Percentiles rank a stretch among this genome's conserved stretches.
Conservation (phyloP, 345 rosid species). For the Linum tenue region DNA sequence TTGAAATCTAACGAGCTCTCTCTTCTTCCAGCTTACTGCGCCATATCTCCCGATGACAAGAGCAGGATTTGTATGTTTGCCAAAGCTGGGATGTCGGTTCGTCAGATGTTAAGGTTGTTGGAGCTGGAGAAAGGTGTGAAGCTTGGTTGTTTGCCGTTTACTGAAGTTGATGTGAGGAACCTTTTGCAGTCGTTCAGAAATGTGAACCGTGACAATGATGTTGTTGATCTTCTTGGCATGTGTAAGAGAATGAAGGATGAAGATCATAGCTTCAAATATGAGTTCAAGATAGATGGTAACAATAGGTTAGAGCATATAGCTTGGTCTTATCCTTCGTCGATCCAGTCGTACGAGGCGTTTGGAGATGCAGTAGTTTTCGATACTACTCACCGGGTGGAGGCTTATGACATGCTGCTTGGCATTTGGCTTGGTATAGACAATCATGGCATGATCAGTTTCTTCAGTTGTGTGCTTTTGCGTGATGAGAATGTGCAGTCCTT, state of each 20-base stretch:
- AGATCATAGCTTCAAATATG: slow-evolving; percentile 40
- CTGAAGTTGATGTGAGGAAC: slow-evolving; percentile 53
- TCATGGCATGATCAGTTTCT: slow-evolving; percentile 41
- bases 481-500: slow-evolving; percentile 50
- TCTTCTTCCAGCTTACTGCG: slow-evolving; percentile 40
- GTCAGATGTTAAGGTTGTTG: slow-evolving; percentile 59
- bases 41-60: slow-evolving; percentile 44
- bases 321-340: slow-evolving; percentile 48
- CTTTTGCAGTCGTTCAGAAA: slow-evolving; percentile 46
- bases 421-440: slow-evolving; percentile 53
- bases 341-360: slow-evolving; percentile 34
- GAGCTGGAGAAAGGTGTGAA: slow-evolving; percentile 67
- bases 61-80: slow-evolving; percentile 52
- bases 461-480: slow-evolving; percentile 43
- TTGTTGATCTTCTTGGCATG: slow-evolving; percentile 45
- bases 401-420: slow-evolving; percentile 50
- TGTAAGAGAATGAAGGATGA: slow-evolving; percentile 50
- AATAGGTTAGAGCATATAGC: slow-evolving; percentile 47
- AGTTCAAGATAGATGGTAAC: not conserved
- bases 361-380: slow-evolving; percentile 52
- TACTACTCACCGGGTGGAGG: slow-evolving; percentile 43
- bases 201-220: slow-evolving; percentile 39
- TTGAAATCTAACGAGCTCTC: slow-evolving; percentile 34
- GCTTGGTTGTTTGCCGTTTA: slow-evolving; percentile 52
- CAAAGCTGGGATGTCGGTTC: slow-evolving; percentile 64